Percentiles rank a stretch among this genome's conserved stretches.
Conservation (phyloP, 2,329 filamentous ascomycete species). For the Venturiaceae sp. region DNA sequence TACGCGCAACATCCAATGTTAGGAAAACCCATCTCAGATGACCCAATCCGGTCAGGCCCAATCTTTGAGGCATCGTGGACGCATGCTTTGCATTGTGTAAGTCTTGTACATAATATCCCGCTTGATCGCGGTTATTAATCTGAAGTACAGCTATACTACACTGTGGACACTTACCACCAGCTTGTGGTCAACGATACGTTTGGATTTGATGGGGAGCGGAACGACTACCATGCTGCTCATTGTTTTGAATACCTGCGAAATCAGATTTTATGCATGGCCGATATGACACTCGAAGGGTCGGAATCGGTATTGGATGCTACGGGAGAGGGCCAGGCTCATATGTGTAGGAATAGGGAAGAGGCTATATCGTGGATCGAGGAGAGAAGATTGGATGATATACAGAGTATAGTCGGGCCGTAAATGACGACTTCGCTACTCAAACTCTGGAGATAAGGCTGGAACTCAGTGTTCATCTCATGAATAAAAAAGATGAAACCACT, state of each 20-base stretch:
- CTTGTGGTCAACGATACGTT: conserved; percentile 19
- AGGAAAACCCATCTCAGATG: conserved; percentile 20
- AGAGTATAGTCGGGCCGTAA: conserved; percentile 20
- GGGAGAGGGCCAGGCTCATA: conserved; percentile 18
- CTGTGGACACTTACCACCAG: conserved; percentile 23
- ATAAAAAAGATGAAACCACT: too few species aligned
- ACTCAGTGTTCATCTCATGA: too few species aligned
- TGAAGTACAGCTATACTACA: conserved; percentile 15
- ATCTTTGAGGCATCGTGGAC: conserved; percentile 25
- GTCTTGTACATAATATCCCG: too few species aligned
- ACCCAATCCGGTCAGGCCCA: conserved; percentile 19
- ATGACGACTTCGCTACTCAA: too few species aligned
- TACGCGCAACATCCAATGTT: conserved; percentile 20
- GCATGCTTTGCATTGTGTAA: conserved; percentile 20
- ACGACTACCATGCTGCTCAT: conserved; percentile 17
- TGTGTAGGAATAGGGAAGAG: conserved; percentile 21
- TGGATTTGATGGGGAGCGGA: conserved; percentile 13
- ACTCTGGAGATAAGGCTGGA: too few species aligned
- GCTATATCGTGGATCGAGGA: conserved; percentile 22
- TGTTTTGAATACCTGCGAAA: conserved; percentile 25
- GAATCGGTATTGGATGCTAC: conserved; percentile 11
- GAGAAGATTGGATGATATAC: conserved; percentile 21
- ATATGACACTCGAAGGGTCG: conserved; percentile 24
- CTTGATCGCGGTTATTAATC: too few species aligned
- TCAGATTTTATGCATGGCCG: conserved; percentile 21